phyloP scores from a whole-genome alignment of 306 rosid genomes.

The Castanopsis chinensis region DNA sequence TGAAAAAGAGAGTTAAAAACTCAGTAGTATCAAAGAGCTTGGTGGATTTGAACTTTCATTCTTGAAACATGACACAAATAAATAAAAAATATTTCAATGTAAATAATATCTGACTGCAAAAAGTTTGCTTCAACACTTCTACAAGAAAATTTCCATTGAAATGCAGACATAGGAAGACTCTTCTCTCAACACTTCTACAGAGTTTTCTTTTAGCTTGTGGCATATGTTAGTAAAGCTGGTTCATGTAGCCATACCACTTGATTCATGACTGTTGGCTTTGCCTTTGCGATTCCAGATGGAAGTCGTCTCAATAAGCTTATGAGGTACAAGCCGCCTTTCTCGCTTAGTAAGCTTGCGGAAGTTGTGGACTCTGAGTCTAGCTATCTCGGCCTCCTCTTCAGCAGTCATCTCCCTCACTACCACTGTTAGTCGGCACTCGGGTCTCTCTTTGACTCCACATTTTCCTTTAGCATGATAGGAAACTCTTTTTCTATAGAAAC shows the following conservation, averaged over 20 bases:
- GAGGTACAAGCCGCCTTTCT: conserved; percentile 82
- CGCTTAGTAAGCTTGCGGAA: conserved; percentile 65
- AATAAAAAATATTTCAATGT: neutral
- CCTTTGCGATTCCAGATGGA: conserved; percentile 83
- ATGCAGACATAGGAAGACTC: neutral
- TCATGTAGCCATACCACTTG: neutral
- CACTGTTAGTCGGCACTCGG: conserved; percentile 81
- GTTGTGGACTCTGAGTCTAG: conserved; percentile 74
- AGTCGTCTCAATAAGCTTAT: conserved; percentile 78
- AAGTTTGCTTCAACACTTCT: neutral
- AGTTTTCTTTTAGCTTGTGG: neutral
- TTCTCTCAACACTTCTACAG: neutral
- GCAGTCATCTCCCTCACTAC: conserved; percentile 84
- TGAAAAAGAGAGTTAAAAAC: neutral
- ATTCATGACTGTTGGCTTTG: conserved; percentile 31
- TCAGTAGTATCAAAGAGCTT: neutral
- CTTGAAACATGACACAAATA: neutral
- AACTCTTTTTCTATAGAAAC: conserved; percentile 49
- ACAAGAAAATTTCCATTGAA: neutral
- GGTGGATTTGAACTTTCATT: neutral
- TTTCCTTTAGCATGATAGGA: conserved; percentile 49
- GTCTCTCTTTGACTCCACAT: conserved; percentile 46
- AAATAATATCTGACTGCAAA: neutral
- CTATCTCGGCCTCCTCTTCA: conserved; percentile 85
- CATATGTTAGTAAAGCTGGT: neutral